A percentile compares a stretch with the other conserved stretches of the same genome.
Evolutionary conservation across 2,329 filamentous ascomycete species (phyloP).

Genomic region (Aspergillus sp.): DNA sequence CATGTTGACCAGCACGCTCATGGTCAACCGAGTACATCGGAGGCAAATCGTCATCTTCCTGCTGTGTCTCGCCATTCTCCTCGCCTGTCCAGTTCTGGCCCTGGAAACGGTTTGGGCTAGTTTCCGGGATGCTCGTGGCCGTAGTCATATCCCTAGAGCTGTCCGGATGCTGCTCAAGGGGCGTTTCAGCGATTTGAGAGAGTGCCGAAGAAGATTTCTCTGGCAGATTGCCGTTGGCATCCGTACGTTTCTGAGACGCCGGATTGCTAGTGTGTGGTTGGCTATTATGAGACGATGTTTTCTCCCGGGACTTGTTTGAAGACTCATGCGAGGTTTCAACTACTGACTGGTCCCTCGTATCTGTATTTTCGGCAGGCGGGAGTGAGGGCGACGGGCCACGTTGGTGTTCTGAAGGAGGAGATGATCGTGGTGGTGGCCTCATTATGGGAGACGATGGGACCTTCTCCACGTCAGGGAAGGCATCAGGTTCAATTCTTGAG

Average conservation of each 20-base stretch:
- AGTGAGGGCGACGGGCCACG: constrained; percentile 5
- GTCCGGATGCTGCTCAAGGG: constrained; percentile 19
- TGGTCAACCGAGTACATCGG: constrained; percentile 16
- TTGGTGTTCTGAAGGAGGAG: constrained; percentile 15
- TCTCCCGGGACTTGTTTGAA: constrained; percentile 4
- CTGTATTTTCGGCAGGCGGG: constrained; percentile 2
- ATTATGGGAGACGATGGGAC: constrained; percentile 10
- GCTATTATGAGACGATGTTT: constrained; percentile 4
- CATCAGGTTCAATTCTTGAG: constrained; percentile 5
- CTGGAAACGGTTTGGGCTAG: constrained; percentile 23
- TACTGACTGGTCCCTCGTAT: constrained; percentile 4
- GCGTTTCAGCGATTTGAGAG: constrained; percentile 33
- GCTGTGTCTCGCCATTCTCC: constrained; percentile 15
- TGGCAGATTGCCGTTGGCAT: constrained; percentile 6
- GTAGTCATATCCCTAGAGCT: constrained; percentile 17
- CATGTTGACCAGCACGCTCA: constrained; percentile 12
- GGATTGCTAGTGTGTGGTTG: constrained; percentile 11
- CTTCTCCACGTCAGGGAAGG: constrained; percentile 7
- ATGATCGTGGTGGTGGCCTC: constrained; percentile 11
- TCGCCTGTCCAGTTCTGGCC: constrained; percentile 14
- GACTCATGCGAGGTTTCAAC: constrained; percentile 6
- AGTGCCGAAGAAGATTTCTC: constrained; percentile 30
- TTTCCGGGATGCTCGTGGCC: constrained; percentile 30
- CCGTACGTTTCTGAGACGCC: constrained; percentile 3
- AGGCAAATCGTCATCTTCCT: constrained; percentile 32